These are phyloP conservation scores for Physcomitrium patens DNA, from an alignment of 225 moss, liverwort and hornwort species.

Conservation along the genomic window DNA sequence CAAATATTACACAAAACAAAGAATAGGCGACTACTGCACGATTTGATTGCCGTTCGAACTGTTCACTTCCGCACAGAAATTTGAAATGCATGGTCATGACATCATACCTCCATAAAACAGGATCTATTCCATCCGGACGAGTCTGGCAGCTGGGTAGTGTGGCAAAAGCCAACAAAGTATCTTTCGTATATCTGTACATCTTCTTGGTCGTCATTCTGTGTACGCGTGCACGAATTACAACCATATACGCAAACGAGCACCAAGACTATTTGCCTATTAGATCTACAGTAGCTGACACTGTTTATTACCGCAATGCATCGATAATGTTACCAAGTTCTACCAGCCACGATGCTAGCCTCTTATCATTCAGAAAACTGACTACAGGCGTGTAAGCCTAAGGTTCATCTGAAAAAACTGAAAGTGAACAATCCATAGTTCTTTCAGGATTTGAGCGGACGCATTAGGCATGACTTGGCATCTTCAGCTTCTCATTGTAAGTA, in stretches of 20 bases:
- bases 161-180: too few species aligned
- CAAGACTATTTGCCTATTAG: constrained; percentile 36
- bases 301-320: constrained; percentile 34
- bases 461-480: constrained; percentile 10
- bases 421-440: constrained; percentile 25
- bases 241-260: constrained; percentile 39
- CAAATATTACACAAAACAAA: too few species aligned
- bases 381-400: constrained; percentile 23
- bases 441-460: constrained; percentile 24
- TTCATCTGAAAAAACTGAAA: constrained; percentile 23
- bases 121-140: too few species aligned
- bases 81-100: too few species aligned
- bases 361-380: constrained; percentile 14
- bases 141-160: too few species aligned
- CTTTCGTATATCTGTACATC: too few species aligned
- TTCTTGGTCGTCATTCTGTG: constrained; percentile 37
- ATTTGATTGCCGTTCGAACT: too few species aligned
- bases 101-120: too few species aligned
- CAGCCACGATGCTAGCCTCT: constrained; percentile 19
- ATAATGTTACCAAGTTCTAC: constrained; percentile 28
- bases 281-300: constrained; percentile 42
- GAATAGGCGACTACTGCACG: too few species aligned
- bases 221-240: constrained; percentile 31
- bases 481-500: constrained; percentile 61
- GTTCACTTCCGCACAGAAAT: too few species aligned